Base-by-base conservation (phyloP, 164 flowering plant species). In the Berberis thunbergii region DNA sequence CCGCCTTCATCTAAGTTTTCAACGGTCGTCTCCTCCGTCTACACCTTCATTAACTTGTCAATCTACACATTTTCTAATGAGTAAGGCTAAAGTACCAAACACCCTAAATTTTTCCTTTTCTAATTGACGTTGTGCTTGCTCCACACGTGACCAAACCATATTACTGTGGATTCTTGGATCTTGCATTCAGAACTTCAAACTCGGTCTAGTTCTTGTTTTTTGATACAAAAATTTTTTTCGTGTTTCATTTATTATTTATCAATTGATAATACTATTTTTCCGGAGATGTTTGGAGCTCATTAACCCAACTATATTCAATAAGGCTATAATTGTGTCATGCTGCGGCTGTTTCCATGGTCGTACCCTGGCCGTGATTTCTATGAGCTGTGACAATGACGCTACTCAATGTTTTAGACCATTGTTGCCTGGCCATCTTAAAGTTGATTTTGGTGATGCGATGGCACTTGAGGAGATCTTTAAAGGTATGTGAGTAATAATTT, bases 291-390 rank as follows among this genome's bases (percentile, higher is more conserved):
- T n/a, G 26, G 52, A 41, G 49, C 50, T 26, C 45, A n/a, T 26
- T 56, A 41, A 61, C 43, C 41, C 61, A 46, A 49, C 42, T 7
- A 6, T 9, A 40, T 57, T 39, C 13, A 60, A 54, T 71, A 72
- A 89, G 95, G 99, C 96, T 68, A 79, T 95, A 59, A 91, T 91
- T 62, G 89, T 95, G 55, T 95, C 97, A 63, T 95, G 99, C 69
- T 89, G 97, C 81, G 97, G 97, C 62, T 91, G 97, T 84, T 95
- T 95, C 66, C 97, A 95, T 72, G 97, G 97, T 50, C 97, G 99
- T 62, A 95, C 99, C 26, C 60, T 95, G 75, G 97, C 77, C 71
- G 96, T 76, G 54, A 82, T 95, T 60, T 95, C 99, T 13, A 95
- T 91, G 99, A 91, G 97, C 80, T 89, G 97, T 75, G 97, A 95